Evolutionary conservation across 2,329 filamentous ascomycete genomes (phyloP).

Genomic region (Mycosphaerella sp.): DNA sequence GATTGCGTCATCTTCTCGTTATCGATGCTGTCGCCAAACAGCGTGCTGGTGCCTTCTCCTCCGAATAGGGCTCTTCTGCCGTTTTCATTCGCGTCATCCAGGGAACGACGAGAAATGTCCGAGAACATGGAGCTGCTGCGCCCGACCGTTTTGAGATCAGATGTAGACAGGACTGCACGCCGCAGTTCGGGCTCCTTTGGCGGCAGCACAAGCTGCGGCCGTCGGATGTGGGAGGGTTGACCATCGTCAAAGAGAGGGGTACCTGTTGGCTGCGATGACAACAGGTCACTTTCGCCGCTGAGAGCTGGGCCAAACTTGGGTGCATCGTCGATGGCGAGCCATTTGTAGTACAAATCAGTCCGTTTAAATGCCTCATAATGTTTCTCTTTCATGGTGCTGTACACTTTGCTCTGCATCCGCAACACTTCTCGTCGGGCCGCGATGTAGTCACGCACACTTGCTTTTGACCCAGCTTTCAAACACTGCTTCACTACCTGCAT

Average conservation of each 20-base stretch:
- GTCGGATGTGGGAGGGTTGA: constrained; percentile 17
- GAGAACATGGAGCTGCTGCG: constrained; percentile 16
- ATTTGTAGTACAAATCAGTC: constrained; percentile 95
- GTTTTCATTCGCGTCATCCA: constrained; percentile 56
- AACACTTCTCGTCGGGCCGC: constrained; percentile 75
- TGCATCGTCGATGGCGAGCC: constrained; percentile 74
- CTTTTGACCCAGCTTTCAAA: constrained; percentile 66
- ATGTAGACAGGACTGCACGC: constrained; percentile 55
- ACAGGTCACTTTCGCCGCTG: constrained; percentile 11
- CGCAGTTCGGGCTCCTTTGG: constrained; percentile 46
- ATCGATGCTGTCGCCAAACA: constrained; percentile 70
- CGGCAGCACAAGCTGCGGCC: constrained; percentile 19
- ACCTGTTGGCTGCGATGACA: constrained; percentile 4
- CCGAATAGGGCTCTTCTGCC: constrained; percentile 57
- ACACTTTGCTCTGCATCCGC: constrained; percentile 70
- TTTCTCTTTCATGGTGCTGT: constrained; percentile 75
- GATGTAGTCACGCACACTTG: constrained; percentile 74
- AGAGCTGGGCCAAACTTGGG: constrained; percentile 30
- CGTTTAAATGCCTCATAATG: constrained; percentile 83
- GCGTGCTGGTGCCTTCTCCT: constrained; percentile 57
- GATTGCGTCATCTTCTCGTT: constrained; percentile 70
- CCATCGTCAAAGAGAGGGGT: background rate
- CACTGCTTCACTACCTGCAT: constrained; percentile 68
- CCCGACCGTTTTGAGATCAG: constrained; percentile 47
- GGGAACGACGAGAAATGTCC: constrained; percentile 51